Conservation (phyloP, 2,329 filamentous ascomycete genomes). For the Aspergillus puulaauensis region DNA sequence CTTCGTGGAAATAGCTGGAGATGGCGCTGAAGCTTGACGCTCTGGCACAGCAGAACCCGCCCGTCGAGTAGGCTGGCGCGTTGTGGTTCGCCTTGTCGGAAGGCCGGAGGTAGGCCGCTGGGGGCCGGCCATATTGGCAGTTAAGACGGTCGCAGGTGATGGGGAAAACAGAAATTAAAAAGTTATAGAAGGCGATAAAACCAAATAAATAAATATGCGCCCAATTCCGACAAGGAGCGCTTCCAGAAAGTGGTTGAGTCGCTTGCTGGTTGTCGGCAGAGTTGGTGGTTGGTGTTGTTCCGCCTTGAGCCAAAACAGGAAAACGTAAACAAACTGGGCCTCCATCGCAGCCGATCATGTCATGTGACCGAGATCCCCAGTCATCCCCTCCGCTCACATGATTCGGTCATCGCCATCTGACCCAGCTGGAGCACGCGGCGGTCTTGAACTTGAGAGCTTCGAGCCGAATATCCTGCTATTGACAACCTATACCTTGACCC, state of each 20-base stretch:
- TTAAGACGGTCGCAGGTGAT: neutral
- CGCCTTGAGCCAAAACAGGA: slow-evolving; percentile 21
- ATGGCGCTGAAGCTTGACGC: slow-evolving; percentile 68
- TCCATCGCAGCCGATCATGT: slow-evolving; percentile 15
- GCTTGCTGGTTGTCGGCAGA: slow-evolving; percentile 2
- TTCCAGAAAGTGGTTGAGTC: neutral
- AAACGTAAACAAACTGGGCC: slow-evolving; percentile 33
- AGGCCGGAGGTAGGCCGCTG: slow-evolving; percentile 50
- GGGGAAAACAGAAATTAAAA: neutral
- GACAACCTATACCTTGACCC: neutral
- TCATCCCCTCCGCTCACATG: slow-evolving; percentile 29
- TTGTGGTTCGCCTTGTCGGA: slow-evolving; percentile 47
- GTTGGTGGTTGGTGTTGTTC: slow-evolving; percentile 17
- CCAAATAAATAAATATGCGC: neutral
- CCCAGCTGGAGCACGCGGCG: neutral
- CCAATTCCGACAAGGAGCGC: neutral
- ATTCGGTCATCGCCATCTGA: slow-evolving; percentile 18
- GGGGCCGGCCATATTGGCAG: slow-evolving; percentile 53
- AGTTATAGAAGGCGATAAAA: neutral
- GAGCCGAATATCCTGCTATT: neutral
- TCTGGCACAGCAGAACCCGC: slow-evolving; percentile 54
- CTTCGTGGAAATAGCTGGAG: slow-evolving; percentile 69
- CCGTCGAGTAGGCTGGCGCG: slow-evolving; percentile 52
- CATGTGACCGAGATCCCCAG: slow-evolving; percentile 9
- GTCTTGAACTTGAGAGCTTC: neutral